Evolutionary conservation across 208 protist genomes (phyloP).

Genomic region (Acanthamoeba lenticulata): DNA sequence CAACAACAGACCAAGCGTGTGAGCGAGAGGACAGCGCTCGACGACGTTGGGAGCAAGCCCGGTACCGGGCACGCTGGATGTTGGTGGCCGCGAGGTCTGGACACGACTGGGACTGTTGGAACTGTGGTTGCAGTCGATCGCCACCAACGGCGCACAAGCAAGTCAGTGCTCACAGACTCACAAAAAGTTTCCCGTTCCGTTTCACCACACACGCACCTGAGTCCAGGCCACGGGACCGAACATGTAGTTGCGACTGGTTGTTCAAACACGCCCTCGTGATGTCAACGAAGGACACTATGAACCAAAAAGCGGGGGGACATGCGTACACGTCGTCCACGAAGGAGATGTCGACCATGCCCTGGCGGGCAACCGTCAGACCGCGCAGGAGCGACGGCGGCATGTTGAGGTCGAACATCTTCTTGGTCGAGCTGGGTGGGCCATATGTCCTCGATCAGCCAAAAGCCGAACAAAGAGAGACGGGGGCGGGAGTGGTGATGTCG

Average conservation of each 20-base stretch:
- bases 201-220: too few relatives aligned
- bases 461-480: neutral
- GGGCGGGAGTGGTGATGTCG: neutral
- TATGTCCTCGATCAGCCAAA: neutral
- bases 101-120: neutral
- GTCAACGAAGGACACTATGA: too few relatives aligned
- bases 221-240: neutral
- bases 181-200: too few relatives aligned
- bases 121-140: too few relatives aligned
- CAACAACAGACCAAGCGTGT: neutral
- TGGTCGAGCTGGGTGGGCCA: neutral
- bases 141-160: too few relatives aligned
- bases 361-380: neutral
- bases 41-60: neutral
- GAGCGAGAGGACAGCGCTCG: too few relatives aligned
- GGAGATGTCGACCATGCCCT: neutral
- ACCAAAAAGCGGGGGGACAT: too few relatives aligned
- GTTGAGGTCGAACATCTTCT: neutral
- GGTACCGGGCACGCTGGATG: conserved; percentile 49
- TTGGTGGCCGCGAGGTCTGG: conserved; percentile 59
- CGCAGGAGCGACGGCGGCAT: neutral
- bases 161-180: too few relatives aligned
- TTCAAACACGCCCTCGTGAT: neutral
- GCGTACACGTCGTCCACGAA: neutral
- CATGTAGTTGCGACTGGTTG: neutral